Evolutionary conservation across 805 yeast species (phyloP), one percentile per base, ranked within the genome.

Genomic region (Torulaspora quercuum): DNA sequence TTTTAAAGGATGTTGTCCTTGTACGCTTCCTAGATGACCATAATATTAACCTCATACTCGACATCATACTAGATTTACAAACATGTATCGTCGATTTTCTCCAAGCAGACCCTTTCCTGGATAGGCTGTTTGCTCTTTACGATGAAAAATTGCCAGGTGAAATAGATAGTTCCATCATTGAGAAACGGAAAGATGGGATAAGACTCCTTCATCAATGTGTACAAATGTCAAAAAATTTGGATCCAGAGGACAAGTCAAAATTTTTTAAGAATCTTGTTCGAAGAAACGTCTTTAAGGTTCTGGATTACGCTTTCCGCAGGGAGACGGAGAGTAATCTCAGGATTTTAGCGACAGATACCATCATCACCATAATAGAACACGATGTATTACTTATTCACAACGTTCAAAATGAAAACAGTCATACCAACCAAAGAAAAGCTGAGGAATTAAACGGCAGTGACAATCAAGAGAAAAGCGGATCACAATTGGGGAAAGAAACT

Each of bases 11-110:
- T 58, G 94, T 86, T 12, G 94, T 85, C 1, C 63, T 90, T 17
- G 89, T 92, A 3, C 68, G 95, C 35, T 64, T 81, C 26, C 57
- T 90, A 30, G 97, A 90, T 57, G 97, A 90, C 55, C 75, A 80
- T 28, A 74, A 88, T 4, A 77, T 80, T 52, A 75, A 74, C 44
- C 65, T 82, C 41, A 69, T 92, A 23, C 67, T 80, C 11, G 76
- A 60, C 22, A 51, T 57, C 11, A 52, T 59, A 6, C 37, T 55
- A 25, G 63, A 56, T 42, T 46, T 57, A 6, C 59, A 60, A 40
- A 50, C 57, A 2, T 56, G 61, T 37, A 51, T 60, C 10, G 56
- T 61, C 21, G 61, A 58, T 35, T 59, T 57, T 33, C 36, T 61
- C 35, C 62, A 49, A 40, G 52, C 35, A 19, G 61, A 54, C 29